Base-by-base conservation (phyloP, 1,284 basidiomycete species). In the Moniliophthora roreri region DNA sequence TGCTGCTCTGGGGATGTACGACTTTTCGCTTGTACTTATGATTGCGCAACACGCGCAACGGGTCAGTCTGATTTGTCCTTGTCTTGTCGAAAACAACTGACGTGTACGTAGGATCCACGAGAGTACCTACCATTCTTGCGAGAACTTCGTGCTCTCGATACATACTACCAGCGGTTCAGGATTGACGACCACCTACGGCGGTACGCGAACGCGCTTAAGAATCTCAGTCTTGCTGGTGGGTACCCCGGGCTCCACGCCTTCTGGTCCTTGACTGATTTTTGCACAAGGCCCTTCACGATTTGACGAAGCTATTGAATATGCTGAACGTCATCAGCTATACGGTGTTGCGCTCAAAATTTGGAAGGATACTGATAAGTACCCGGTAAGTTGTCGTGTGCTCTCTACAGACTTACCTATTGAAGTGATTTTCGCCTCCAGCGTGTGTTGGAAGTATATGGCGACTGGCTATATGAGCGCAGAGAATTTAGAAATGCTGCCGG, bases 41-140 rank as follows among this genome's bases (percentile, higher is more conserved):
- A 84, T 99, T 35, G 96, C 97, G 1, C 97, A 99, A 68, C 91
- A 98, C 64, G 92, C 95, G 34, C 95, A 98, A 69, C 96, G 95
- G 80, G 94, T 92, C 39, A 23, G 68, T 59, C 21, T 7, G 37
- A 20, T 23, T 50, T 42, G 15, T 45, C 42, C 48, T 24, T 26
- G 21, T 35, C 16, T 24, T 47, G 46, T 21, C 9, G 5, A 38
- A 28, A 39, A 46, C 54, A 10, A 49, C 21, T 20, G 21, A 10
- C 15, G 11, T 13, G 21, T 23, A 16, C 15, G 39, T 64, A 97
- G 91, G 96, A 99, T 70, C 97, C 97, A 6, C 84, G 95, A 62
- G 97, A 99, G 69, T 99, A 99, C 66, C 82, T 99, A 0, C 95
- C 97, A 0, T 98, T 99, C 82, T 77, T 99, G 49, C 85, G 94